Base-by-base conservation (phyloP, 176 grass and related monocot genomes). In the Hyparrhenia diplandra region DNA sequence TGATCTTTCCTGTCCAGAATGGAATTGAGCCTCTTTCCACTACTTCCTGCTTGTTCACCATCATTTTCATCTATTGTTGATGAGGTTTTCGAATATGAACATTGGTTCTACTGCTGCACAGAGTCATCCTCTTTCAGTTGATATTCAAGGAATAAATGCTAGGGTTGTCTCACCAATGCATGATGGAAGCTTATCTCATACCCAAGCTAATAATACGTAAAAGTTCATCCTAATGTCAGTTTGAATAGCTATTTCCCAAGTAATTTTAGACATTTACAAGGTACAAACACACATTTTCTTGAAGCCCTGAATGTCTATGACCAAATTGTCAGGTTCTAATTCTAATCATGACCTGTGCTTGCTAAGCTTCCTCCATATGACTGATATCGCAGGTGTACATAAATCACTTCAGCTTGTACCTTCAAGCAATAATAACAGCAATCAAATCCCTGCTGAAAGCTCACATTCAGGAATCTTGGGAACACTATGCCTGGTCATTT, bases 51-150 rank as follows among this genome's bases (percentile, higher is more conserved):
- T 79, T 83, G 68, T 86, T 93, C 90, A 69, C 85, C 90, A 82
- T 95, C 90, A 8, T 98, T 98, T 83, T 95, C 95, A 21, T 98
- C 92, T 86, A 82, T 95, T 84, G 95, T 98, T 63, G 95, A 98
- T 17, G 92, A 95, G 71, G 89, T 47, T 98, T 98, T 11, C n/a
- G 92, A 91, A 84, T 98, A 78, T 75, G 92, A 89, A 62, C 72
- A 43, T n/a, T 27, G 63, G 73, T 85, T 49, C 71, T 58, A 69
- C 81, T 76, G 36, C 76, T 79, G 43, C 66, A 9, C 55, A 77
- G 32, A 89, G 70, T 51, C 75, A 87, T 40, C 69, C 84, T 87
- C 37, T 87, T 85, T 77, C 87, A 47, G 83, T 67, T 89, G 90
- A 70, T 88, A 65, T 84, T 80, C 87, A 85, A 77, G 92, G 87